These are phyloP conservation scores for Phellopilus nigrolimitatus DNA, from an alignment of 1,284 basidiomycete species.

Conservation along the genomic window DNA sequence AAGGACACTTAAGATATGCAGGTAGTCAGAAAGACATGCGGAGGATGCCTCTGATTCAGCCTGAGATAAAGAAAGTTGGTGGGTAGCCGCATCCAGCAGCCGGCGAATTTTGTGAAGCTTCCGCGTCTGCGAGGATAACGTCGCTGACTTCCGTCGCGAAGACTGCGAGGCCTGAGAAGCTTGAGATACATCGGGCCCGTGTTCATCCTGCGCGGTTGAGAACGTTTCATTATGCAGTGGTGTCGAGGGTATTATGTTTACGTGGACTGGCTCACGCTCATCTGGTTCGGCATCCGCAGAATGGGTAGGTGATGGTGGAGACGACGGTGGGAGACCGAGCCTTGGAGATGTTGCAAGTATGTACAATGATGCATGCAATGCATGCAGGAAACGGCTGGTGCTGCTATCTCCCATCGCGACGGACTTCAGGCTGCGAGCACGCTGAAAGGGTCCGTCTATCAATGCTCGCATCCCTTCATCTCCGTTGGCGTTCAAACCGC, in stretches of 20 bases:
- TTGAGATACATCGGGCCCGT: not conserved
- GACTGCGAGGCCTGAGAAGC: constrained; percentile 32
- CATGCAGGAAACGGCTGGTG: constrained; percentile 64
- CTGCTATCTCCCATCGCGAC: constrained; percentile 61
- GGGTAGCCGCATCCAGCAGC: constrained; percentile 44
- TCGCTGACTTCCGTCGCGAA: constrained; percentile 45
- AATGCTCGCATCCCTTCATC: constrained; percentile 37
- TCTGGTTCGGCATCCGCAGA: constrained; percentile 24
- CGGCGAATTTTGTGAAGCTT: constrained; percentile 52
- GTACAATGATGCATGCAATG: constrained; percentile 74
- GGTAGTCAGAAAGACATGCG: constrained; percentile 71
- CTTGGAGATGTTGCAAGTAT: constrained; percentile 67
- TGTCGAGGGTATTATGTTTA: constrained; percentile 36
- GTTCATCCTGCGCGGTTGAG: constrained; percentile 20
- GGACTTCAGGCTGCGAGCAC: constrained; percentile 41
- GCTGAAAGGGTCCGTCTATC: constrained; percentile 33
- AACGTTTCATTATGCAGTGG: constrained; percentile 31
- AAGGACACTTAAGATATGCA: constrained; percentile 69
- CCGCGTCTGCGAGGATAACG: constrained; percentile 42
- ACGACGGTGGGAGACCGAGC: constrained; percentile 43
- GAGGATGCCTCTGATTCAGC: constrained; percentile 38
- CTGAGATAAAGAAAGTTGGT: constrained; percentile 39
- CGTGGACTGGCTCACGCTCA: constrained; percentile 21
- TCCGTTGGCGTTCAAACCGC: constrained; percentile 37
- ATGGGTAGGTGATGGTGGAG: constrained; percentile 39